A percentile compares a stretch with the other conserved stretches of the same genome.
Evolutionary conservation across 805 yeast genomes (phyloP).

Genomic region (Ogataea angusta): DNA sequence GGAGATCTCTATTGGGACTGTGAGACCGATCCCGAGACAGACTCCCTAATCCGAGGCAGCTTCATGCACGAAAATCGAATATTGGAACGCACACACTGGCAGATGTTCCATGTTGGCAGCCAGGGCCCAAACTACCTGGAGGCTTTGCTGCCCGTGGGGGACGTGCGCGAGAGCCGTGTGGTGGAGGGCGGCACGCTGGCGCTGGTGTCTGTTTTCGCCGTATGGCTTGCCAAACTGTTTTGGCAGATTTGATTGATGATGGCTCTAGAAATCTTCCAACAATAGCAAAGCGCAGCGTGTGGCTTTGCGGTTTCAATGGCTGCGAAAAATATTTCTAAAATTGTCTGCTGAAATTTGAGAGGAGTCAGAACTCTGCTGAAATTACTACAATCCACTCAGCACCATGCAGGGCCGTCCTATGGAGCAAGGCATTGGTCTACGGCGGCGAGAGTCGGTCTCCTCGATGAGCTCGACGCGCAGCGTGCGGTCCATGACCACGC

Average conservation of each 20-base stretch:
- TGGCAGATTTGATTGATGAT: constrained; percentile 5
- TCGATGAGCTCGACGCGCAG: constrained; percentile 26
- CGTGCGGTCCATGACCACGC: constrained; percentile 10
- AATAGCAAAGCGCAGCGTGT: constrained; percentile 2
- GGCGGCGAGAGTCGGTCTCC: constrained; percentile 35
- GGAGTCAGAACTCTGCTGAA: not conserved
- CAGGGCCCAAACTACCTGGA: constrained; percentile 2
- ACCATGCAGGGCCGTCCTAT: not conserved
- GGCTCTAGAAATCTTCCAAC: not conserved
- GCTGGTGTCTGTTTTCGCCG: constrained; percentile 1
- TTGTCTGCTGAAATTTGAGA: constrained; percentile 2
- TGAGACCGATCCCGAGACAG: constrained; percentile 11
- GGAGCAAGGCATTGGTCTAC: constrained; percentile 6
- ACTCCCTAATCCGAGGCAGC: constrained; percentile 14
- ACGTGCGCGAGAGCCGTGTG: not conserved
- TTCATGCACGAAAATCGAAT: constrained; percentile 20
- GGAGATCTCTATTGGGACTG: constrained; percentile 31
- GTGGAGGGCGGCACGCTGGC: constrained; percentile 5
- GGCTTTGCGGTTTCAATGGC: constrained; percentile 7
- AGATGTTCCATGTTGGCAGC: constrained; percentile 1
- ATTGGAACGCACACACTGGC: constrained; percentile 1
- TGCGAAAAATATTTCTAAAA: constrained; percentile 11
- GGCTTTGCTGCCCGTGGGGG: constrained; percentile 3
- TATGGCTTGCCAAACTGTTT: not conserved
- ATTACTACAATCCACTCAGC: not conserved